Evolutionary conservation across 2,329 filamentous ascomycete species (phyloP), one percentile per base, ranked within the genome.

Genomic region (Ascosphaera apis): DNA sequence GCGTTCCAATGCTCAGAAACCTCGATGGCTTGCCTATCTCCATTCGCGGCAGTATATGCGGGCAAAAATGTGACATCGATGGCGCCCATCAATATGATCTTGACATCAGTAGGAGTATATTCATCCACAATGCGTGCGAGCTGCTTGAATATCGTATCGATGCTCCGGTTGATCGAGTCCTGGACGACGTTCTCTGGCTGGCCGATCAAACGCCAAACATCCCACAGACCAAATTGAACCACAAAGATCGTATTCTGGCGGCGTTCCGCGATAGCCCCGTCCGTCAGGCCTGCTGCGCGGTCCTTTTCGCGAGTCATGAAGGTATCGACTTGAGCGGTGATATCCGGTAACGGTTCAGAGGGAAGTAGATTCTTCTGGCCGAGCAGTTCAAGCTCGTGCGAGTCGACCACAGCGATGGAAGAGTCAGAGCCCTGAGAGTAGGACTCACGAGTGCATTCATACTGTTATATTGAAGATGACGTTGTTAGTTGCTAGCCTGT

Each of bases 61-160:
- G 55, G 54, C 8, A 58, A 42, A 42, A 57, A 57, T 6, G 54
- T 55, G 39, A 55, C 49, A 46, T 59, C 53, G 15, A 53, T 44
- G 6, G 50, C 45, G 44, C 53, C 44, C 9, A 50, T 55, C 39
- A 58, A 43, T 37, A 58, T 52, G 21, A 57, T 43, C 39, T 50
- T 54, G 36, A 53, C 41, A 12, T 54, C 43, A 12, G 45, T 44
- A 3, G 42, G 39, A 30, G 44, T 47, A 45, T 46, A 50, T n/a
- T 37, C 37, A 31, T 48, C 42, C 17, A 48, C 48, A 15, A 57
- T 40, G 18, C 43, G 28, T 27, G 51, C 45, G 12, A 56, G 39
- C 35, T 52, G 45, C 12, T 47, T 43, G 42, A 55, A 52, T 11
- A 58, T 41, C 34, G 45, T 47, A 25, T 47, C 41, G 33, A 57